phyloP scores from a whole-genome alignment of 2,329 filamentous ascomycete species.

The Ophiostoma himal-ulmi region DNA sequence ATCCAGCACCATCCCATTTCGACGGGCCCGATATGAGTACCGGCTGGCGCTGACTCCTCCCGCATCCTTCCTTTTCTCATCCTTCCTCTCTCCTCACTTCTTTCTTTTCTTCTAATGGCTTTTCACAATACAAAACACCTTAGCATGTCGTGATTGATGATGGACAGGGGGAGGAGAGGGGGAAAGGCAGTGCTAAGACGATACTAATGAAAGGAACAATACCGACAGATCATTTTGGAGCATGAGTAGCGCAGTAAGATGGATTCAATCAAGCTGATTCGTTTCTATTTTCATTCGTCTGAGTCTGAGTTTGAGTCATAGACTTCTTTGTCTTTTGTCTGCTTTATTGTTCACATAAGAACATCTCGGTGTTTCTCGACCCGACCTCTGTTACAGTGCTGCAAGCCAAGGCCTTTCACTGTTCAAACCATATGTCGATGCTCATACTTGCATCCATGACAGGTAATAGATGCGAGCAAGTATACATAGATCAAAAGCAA shows the following conservation, averaged over 20 bases:
- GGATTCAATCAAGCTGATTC: neutral
- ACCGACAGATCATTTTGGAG: neutral
- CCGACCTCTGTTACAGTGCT: neutral
- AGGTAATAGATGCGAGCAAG: neutral
- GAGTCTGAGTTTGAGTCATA: too few relatives aligned
- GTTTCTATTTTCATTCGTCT: neutral
- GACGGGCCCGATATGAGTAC: neutral
- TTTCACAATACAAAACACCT: too few relatives aligned
- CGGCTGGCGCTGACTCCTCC: neutral
- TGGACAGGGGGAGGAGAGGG: neutral
- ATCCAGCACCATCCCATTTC: neutral
- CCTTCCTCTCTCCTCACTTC: too few relatives aligned
- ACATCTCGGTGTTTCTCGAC: neutral
- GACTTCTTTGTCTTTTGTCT: too few relatives aligned
- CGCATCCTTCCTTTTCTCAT: neutral
- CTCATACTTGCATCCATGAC: neutral
- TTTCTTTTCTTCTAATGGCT: too few relatives aligned
- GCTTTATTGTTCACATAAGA: neutral
- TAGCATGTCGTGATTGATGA: neutral
- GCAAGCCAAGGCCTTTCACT: neutral
- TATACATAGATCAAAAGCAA: neutral
- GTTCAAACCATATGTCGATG: neutral
- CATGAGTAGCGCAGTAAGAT: too few relatives aligned
- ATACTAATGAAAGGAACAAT: neutral
- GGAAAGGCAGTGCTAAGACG: neutral